A percentile compares a stretch with the other conserved stretches of the same genome.
Evolutionary conservation across 768 basidiomycete genomes (phyloP).

Genomic region (Kondoa malvinella): DNA sequence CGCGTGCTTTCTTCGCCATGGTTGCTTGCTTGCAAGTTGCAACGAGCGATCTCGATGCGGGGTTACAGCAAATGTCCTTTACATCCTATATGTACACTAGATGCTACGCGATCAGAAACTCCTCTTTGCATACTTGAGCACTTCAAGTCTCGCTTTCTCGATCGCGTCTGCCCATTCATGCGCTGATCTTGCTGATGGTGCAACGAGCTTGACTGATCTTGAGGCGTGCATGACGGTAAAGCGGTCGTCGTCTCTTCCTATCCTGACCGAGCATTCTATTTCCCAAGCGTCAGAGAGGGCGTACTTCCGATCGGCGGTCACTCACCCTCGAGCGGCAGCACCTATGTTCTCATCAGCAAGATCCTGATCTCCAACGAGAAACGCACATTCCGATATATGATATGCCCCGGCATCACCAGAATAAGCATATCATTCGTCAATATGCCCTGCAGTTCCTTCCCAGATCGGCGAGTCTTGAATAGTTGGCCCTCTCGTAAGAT

Average conservation of each 20-base stretch:
- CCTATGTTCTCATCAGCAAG: conserved; percentile 43
- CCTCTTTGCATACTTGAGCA: neutral
- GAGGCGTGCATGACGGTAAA: neutral
- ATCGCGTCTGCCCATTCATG: neutral
- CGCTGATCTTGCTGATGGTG: neutral
- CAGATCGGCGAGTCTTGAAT: conserved; percentile 65
- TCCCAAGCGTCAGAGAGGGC: no score
- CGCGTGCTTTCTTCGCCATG: neutral
- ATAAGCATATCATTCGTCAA: conserved; percentile 82
- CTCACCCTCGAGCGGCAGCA: neutral
- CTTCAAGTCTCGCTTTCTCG: neutral
- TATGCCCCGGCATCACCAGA: conserved; percentile 30
- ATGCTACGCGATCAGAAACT: neutral
- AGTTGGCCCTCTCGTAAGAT: conserved; percentile 64
- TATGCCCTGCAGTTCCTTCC: conserved; percentile 47
- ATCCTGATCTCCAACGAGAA: conserved; percentile 34
- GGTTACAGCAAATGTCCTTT: no score
- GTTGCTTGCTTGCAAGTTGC: no score
- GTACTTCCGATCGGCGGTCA: no score
- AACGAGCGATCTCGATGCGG: no score
- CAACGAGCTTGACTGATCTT: no score
- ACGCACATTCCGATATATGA: neutral
- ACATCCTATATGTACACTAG: neutral
- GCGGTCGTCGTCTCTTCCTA: neutral
- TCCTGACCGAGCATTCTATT: neutral